A percentile compares a stretch with the other conserved stretches of the same genome.
Evolutionary conservation across 2,329 filamentous ascomycete genomes (phyloP).

Genomic region (Epichloe gansuensis): DNA sequence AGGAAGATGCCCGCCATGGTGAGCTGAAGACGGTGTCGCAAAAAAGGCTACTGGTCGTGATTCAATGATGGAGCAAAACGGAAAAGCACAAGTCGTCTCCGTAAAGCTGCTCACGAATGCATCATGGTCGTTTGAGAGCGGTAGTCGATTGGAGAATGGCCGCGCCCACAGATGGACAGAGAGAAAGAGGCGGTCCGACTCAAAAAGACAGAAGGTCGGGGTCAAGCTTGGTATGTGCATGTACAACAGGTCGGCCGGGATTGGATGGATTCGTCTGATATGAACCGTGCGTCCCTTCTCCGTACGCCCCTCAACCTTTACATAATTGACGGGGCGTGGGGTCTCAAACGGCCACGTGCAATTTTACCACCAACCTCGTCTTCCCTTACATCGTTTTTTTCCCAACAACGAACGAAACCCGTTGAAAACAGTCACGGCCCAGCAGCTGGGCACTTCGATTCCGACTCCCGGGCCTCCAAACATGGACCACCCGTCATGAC

Average conservation of each 20-base stretch:
- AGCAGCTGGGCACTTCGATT: neutral
- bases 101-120: neutral
- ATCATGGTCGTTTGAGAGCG: neutral
- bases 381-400: too few species aligned
- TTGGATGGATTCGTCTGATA: too few species aligned
- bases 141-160: neutral
- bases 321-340: too few species aligned
- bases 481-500: constrained; percentile 22
- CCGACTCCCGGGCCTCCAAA: neutral
- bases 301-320: too few species aligned
- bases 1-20: constrained; percentile 29
- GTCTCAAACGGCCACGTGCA: too few species aligned
- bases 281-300: too few species aligned
- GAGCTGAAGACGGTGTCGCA: neutral
- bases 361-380: too few species aligned
- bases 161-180: neutral
- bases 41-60: neutral
- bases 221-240: too few species aligned
- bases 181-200: neutral
- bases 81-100: neutral
- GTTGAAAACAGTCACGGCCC: too few species aligned
- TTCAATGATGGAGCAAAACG: neutral
- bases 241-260: too few species aligned
- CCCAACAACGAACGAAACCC: too few species aligned
- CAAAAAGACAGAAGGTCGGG: neutral